Base-by-base conservation (phyloP, 352 stramenopile species). In the Bremia lactucae region DNA sequence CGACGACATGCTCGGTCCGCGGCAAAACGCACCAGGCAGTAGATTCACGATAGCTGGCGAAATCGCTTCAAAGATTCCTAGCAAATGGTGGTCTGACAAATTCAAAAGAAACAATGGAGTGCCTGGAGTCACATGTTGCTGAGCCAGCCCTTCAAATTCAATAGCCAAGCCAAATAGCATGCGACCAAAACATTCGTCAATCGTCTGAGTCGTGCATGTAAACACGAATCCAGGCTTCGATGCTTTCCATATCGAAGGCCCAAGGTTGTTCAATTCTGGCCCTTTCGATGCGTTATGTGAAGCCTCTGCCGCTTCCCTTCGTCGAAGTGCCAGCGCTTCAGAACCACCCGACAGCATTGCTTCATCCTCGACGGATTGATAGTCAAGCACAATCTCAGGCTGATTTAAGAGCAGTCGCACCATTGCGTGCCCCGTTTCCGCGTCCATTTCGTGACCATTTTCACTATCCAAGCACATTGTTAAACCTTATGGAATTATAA, bases 21-120 rank as follows among this genome's bases (percentile, higher is more conserved):
- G 63, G 2, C 61, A 65, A 48, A 92, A 94, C 5, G 83, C 83
- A 3, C 63, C 72, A 4, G 83, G 83, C n/a, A 84, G 66, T 49
- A 94, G 69, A 50, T 92, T 88, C 29, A 66, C 25, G 6, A 89
- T 63, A 5, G 72, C 56, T 2, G 80, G 75, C 16, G 77, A 82
- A 18, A 86, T 49, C 15, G 83, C 83, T 53, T 94, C 80, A 15
- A 94, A 94, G 18, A 93, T 65, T 8, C 83, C 83, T 15, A 94
- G 59, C 13, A 94, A 31, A 24, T 92, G 78, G n/a, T 70, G 68
- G 41, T 92, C 80, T 25, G 78, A 82, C 50, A 88, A 64, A 52
- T 94, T 92, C 24, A 94, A 55, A 25, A 94, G 48, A 40, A 92
- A 93, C 16, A 94, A 45, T n/a, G 80, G 76, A 11, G 73, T 87